phyloP scores from a whole-genome alignment of 2,329 filamentous ascomycete species.

The Aspergillus brunneoviolaceus region DNA sequence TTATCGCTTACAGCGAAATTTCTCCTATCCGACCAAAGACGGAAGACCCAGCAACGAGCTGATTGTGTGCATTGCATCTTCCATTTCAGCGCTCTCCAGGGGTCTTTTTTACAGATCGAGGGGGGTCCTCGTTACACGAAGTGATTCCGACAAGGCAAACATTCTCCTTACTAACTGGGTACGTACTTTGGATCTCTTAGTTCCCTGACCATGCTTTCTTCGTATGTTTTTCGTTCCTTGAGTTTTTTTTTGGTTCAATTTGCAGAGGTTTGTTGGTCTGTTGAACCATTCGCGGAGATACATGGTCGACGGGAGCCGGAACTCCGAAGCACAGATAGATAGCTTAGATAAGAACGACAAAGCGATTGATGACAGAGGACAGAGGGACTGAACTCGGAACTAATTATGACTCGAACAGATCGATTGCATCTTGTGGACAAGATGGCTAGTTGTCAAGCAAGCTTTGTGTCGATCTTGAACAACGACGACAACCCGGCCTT shows the following conservation, averaged over 20 bases:
- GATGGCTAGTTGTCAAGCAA: constrained; percentile 36
- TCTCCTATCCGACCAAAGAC: constrained; percentile 8
- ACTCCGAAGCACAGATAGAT: neutral
- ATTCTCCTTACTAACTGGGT: constrained; percentile 32
- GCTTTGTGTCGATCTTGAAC: constrained; percentile 47
- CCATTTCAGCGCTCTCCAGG: constrained; percentile 21
- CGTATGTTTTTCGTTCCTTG: constrained; percentile 8
- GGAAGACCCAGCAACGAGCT: constrained; percentile 11
- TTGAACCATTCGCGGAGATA: neutral
- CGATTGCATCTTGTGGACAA: constrained; percentile 4
- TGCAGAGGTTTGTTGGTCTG: neutral
- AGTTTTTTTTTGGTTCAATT: neutral
- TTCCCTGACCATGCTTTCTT: constrained; percentile 10
- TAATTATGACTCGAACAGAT: neutral
- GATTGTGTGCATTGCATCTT: constrained; percentile 18
- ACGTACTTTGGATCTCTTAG: constrained; percentile 20
- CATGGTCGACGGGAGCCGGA: neutral
- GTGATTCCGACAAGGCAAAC: constrained; percentile 28
- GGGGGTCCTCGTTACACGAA: constrained; percentile 32
- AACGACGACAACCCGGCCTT: constrained; percentile 50
- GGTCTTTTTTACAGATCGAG: constrained; percentile 28
- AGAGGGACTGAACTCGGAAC: neutral
- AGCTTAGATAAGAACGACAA: neutral
- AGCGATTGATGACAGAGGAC: neutral
- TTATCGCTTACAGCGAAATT: constrained; percentile 6